Evolutionary conservation across 768 basidiomycete genomes (phyloP).

Genomic region (Tricholoma saponaceum): DNA sequence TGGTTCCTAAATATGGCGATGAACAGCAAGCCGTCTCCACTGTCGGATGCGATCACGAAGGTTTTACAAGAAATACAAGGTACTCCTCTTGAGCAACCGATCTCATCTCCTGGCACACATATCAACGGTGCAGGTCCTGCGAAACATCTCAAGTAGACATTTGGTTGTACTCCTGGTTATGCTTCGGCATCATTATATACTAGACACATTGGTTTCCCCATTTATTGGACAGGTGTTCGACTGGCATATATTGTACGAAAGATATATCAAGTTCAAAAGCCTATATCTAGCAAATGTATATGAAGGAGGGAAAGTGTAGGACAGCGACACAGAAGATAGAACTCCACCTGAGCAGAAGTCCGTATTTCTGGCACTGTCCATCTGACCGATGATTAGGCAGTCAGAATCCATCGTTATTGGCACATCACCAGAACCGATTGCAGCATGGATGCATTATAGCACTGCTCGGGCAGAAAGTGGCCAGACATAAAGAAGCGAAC

Average conservation of each 20-base stretch:
- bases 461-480: constrained; percentile 81
- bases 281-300: neutral
- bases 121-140: neutral
- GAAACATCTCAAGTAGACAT: neutral
- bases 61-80: constrained; percentile 14
- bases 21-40: constrained; percentile 47
- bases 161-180: neutral
- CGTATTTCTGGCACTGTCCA: constrained; percentile 39
- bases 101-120: neutral
- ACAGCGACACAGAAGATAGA: constrained; percentile 27
- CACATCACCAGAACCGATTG: constrained; percentile 77
- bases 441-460: constrained; percentile 52
- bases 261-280: neutral
- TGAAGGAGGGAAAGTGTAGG: constrained; percentile 21
- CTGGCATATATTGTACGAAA: too few species aligned
- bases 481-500: constrained; percentile 25
- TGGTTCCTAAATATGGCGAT: constrained; percentile 82
- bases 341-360: constrained; percentile 31
- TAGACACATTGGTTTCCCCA: too few species aligned
- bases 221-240: neutral
- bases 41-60: constrained; percentile 45
- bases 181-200: neutral
- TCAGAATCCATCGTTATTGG: constrained; percentile 50
- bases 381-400: constrained; percentile 54
- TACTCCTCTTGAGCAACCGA: neutral